A percentile compares a stretch with the other conserved stretches of the same genome.
Evolutionary conservation across 2,329 filamentous ascomycete genomes (phyloP).

Genomic region (Coniochaeta hoffmannii): DNA sequence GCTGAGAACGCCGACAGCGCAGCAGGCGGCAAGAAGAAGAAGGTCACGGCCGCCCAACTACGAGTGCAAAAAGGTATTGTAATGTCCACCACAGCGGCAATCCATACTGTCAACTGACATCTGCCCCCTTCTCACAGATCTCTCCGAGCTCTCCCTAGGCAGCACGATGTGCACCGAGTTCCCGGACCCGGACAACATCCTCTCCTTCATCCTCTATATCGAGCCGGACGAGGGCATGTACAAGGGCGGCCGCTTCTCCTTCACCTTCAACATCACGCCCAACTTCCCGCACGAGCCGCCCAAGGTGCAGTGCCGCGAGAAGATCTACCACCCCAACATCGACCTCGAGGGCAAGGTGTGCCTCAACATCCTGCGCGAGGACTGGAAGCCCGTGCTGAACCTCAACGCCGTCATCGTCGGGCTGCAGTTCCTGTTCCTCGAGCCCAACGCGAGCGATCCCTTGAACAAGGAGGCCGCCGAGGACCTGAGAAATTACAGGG

Average conservation of each 20-base stretch:
- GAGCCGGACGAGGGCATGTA: slow-evolving; percentile 84
- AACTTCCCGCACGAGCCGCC: slow-evolving; percentile 97
- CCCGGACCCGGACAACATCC: slow-evolving; percentile 75
- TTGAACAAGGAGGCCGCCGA: slow-evolving; percentile 97
- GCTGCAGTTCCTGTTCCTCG: slow-evolving; percentile 93
- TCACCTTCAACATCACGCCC: slow-evolving; percentile 86
- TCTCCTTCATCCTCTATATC: slow-evolving; percentile 76
- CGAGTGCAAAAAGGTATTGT: slow-evolving; percentile 85
- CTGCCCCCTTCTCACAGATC: slow-evolving; percentile 42
- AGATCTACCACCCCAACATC: slow-evolving; percentile 99
- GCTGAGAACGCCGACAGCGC: slow-evolving; percentile 74
- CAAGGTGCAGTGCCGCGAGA: slow-evolving; percentile 94
- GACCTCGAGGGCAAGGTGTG: slow-evolving; percentile 97
- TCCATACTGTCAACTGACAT: not conserved
- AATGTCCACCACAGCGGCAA: not conserved
- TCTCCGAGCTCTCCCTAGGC: slow-evolving; percentile 72
- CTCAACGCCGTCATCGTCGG: slow-evolving; percentile 95
- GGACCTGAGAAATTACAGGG: slow-evolving; percentile 77
- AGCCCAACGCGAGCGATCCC: slow-evolving; percentile 95
- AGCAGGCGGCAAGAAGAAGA: slow-evolving; percentile 85
- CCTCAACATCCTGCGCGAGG: slow-evolving; percentile 91
- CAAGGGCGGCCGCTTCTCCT: slow-evolving; percentile 79
- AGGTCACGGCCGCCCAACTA: slow-evolving; percentile 92
- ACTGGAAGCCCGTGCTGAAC: slow-evolving; percentile 98
- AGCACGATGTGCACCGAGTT: slow-evolving; percentile 77